phyloP scores from a whole-genome alignment of 177 flowering plant species.

The Telopea speciosissima region DNA sequence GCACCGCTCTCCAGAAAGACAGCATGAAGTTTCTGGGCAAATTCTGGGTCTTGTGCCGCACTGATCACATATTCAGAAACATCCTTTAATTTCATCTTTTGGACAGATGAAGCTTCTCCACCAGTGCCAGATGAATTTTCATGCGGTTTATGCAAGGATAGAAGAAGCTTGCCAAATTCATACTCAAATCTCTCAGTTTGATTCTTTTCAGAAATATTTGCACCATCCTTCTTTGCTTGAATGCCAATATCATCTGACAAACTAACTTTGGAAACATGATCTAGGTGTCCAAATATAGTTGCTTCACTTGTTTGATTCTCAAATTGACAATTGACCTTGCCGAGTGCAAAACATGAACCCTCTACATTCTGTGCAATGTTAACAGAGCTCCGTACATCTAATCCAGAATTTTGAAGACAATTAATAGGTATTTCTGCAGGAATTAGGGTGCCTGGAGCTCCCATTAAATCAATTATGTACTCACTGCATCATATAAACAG shows the following conservation, averaged over 20 bases:
- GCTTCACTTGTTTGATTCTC: conserved; percentile 12
- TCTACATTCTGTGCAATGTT: conserved; percentile 22
- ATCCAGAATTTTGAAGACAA: conserved; percentile 39
- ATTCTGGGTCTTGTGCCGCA: conserved; percentile 84
- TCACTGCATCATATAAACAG: conserved; percentile 61
- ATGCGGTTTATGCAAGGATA: conserved; percentile 26
- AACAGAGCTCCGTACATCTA: conserved; percentile 31
- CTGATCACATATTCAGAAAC: conserved; percentile 79
- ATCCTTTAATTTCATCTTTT: conserved; percentile 65
- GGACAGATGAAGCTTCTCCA: conserved; percentile 50
- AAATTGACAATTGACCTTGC: conserved; percentile 15
- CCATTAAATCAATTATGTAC: conserved; percentile 94
- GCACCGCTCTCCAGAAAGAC: conserved; percentile 82
- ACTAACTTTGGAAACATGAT: conserved; percentile 14
- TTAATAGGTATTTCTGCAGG: conserved; percentile 81
- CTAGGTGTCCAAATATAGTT: conserved; percentile 8
- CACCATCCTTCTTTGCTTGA: conserved; percentile 15
- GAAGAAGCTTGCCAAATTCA: conserved; percentile 49
- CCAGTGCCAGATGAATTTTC: conserved; percentile 27
- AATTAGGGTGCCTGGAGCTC: conserved; percentile 92
- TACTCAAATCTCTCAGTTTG: conserved; percentile 42
- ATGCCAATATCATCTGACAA: conserved; percentile 16
- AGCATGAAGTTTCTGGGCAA: conserved; percentile 81
- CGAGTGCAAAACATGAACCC: conserved; percentile 28
- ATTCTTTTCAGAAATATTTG: conserved; percentile 22